Percentiles rank a stretch among this genome's conserved stretches.
Conservation (phyloP, 139 green algal genomes). For the Haematococcus lacustris region DNA sequence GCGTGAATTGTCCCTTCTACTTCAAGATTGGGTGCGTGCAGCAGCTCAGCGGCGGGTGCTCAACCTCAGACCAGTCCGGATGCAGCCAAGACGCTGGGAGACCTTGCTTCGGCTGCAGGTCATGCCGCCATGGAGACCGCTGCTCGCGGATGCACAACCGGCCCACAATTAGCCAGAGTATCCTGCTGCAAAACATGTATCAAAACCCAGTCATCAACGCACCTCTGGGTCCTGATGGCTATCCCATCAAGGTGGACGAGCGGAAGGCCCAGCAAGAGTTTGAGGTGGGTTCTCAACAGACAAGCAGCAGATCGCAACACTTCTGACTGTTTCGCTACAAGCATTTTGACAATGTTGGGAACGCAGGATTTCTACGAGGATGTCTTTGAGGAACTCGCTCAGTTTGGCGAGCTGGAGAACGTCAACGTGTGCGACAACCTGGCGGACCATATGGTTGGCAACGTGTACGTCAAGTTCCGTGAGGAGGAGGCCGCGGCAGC, state of each 20-base stretch:
- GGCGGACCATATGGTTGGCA: constrained; percentile 93
- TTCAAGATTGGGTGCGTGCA: constrained; percentile 88
- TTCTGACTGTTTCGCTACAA: too few relatives aligned
- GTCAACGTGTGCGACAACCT: constrained; percentile 98
- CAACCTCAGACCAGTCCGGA: too few relatives aligned
- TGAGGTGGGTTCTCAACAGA: constrained; percentile 57
- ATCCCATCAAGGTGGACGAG: constrained; percentile 75
- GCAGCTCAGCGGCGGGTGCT: too few relatives aligned
- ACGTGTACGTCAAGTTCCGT: constrained; percentile 91
- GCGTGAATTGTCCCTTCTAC: constrained; percentile 93
- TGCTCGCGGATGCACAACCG: constrained; percentile 96
- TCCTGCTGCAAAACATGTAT: constrained; percentile 95
- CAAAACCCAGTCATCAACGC: constrained; percentile 85
- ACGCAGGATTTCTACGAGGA: constrained; percentile 96
- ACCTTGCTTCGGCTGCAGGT: too few relatives aligned
- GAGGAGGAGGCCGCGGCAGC: constrained; percentile 78
- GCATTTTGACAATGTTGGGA: too few relatives aligned
- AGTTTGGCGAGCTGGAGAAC: constrained; percentile 90
- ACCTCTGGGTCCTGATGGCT: constrained; percentile 72
- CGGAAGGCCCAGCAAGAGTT: constrained; percentile 83
- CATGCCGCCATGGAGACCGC: constrained; percentile 91
- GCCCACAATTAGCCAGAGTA: constrained; percentile 81
- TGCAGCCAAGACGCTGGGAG: too few relatives aligned
- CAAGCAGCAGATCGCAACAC: too few relatives aligned
- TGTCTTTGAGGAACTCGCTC: constrained; percentile 92